These are phyloP conservation scores for Atalantia buxifolia DNA, from an alignment of 345 rosid species.

Conservation along the genomic window DNA sequence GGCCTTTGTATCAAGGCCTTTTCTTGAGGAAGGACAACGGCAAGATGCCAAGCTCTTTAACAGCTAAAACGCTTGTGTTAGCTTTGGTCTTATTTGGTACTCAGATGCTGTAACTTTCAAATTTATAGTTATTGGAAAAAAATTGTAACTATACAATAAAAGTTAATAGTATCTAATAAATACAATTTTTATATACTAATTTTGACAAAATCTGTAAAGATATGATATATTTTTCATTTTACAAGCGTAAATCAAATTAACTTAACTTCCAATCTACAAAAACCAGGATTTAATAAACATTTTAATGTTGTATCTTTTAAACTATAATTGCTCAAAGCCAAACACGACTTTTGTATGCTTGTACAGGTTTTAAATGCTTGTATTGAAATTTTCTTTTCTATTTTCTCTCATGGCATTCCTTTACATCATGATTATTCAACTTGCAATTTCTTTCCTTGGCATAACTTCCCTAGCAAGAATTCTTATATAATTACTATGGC, in stretches of 20 bases:
- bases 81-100: too few species aligned
- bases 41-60: conserved; percentile 46
- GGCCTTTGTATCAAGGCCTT: conserved; percentile 68
- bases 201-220: too few species aligned
- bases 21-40: conserved; percentile 65
- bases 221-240: too few species aligned
- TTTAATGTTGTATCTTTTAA: fast-evolving
- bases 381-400: background rate
- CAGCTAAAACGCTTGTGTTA: conserved; percentile 38
- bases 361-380: conserved; percentile 32
- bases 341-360: conserved; percentile 28
- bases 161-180: fast-evolving
- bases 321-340: too few species aligned
- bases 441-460: background rate
- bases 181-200: too few species aligned
- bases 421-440: background rate
- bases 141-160: too few species aligned
- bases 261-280: fast-evolving
- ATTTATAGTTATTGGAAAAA: fast-evolving
- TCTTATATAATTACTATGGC: background rate
- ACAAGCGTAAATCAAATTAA: too few species aligned
- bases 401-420: background rate
- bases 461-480: background rate
- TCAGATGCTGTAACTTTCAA: fast-evolving
- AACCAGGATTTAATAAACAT: fast-evolving